Evolutionary conservation across 1,139 yeast genomes (phyloP).

Genomic region (Hyphopichia buzzinii): DNA sequence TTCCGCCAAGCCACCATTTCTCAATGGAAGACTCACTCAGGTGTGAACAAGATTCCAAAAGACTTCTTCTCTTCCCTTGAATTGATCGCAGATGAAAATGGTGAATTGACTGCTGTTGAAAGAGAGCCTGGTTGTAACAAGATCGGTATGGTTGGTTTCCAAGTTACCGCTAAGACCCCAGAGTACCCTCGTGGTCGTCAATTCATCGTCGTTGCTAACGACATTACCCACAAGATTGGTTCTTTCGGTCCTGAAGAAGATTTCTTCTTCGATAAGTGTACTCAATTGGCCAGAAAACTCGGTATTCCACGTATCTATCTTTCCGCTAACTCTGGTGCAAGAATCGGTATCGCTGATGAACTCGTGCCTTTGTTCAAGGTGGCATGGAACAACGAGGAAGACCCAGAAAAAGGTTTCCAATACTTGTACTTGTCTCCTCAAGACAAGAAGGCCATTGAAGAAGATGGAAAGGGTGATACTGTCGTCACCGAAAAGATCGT

Average conservation of each 20-base stretch:
- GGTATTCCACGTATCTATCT: conserved; percentile 95
- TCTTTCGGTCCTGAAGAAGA: conserved; percentile 99
- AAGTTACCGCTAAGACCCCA: conserved; percentile 87
- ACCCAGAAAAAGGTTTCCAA: conserved; percentile 83
- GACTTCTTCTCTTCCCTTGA: conserved; percentile 79
- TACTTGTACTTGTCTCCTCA: conserved; percentile 80
- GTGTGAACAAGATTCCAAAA: conserved; percentile 61
- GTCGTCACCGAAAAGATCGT: conserved; percentile 79
- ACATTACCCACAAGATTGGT: conserved; percentile 96
- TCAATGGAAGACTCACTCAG: conserved; percentile 73
- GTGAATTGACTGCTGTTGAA: conserved; percentile 78
- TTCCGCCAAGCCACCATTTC: conserved; percentile 90
- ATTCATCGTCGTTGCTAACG: conserved; percentile 89
- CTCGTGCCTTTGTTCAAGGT: conserved; percentile 84
- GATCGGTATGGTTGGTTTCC: conserved; percentile 98
- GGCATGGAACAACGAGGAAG: conserved; percentile 80
- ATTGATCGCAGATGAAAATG: conserved; percentile 78
- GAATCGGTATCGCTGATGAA: conserved; percentile 98
- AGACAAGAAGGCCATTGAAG: conserved; percentile 58
- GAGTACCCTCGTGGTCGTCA: conserved; percentile 97
- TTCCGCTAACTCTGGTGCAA: conserved; percentile 98
- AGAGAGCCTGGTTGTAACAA: conserved; percentile 96
- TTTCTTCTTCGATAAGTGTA: conserved; percentile 83
- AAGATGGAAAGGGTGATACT: conserved; percentile 55
- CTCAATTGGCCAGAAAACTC: conserved; percentile 82